These are phyloP conservation scores for Monosporascus sp. DNA, from an alignment of 2,329 filamentous ascomycete genomes.

Conservation along the genomic window DNA sequence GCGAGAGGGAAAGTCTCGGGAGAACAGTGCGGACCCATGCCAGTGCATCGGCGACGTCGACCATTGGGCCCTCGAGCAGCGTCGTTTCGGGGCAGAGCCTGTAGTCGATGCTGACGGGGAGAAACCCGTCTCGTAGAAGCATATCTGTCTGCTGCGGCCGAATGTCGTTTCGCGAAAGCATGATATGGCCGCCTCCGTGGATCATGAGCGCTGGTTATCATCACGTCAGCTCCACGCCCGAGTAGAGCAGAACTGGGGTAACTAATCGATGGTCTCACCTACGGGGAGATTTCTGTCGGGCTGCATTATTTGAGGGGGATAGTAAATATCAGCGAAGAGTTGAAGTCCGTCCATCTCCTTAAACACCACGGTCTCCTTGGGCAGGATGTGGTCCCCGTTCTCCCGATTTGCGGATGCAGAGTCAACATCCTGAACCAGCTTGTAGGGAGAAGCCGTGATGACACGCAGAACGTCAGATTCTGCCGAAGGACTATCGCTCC, in stretches of 20 bases:
- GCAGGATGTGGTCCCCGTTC: too few relatives aligned
- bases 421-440: too few relatives aligned
- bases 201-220: constrained; percentile 39
- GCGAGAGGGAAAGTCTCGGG: too few relatives aligned
- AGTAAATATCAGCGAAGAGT: constrained; percentile 30
- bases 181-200: constrained; percentile 39
- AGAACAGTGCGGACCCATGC: constrained; percentile 33
- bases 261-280: too few relatives aligned
- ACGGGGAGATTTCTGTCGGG: too few relatives aligned
- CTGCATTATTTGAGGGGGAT: too few relatives aligned
- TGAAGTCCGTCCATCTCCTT: too few relatives aligned
- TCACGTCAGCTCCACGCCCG: too few relatives aligned
- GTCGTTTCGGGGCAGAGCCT: constrained; percentile 44
- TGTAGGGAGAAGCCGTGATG: constrained; percentile 20
- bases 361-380: too few relatives aligned
- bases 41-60: constrained; percentile 39
- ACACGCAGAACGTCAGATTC: constrained; percentile 22
- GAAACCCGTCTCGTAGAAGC: constrained; percentile 34
- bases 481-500: constrained; percentile 16
- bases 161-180: constrained; percentile 33
- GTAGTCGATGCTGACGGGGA: constrained; percentile 47
- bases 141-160: constrained; percentile 30
- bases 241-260: too few relatives aligned
- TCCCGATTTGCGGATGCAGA: too few relatives aligned
- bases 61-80: constrained; percentile 40